These are phyloP conservation scores for Solanum paucissectum DNA, from an alignment of 257 asterid genomes.

Conservation along the genomic window DNA sequence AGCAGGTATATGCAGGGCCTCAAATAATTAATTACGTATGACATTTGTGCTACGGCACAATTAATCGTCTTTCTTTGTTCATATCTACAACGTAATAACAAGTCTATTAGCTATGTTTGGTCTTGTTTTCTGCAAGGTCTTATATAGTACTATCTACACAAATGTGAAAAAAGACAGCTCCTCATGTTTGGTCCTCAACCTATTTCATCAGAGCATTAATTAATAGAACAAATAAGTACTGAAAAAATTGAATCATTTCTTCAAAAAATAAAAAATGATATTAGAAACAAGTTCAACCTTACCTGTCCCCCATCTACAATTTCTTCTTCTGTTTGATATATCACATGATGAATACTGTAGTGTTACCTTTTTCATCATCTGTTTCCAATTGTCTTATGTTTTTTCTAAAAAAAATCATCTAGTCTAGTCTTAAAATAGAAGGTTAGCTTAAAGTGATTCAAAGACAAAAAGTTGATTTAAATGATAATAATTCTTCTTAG, in stretches of 20 bases:
- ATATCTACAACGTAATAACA: neutral
- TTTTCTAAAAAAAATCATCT: neutral
- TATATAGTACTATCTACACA: neutral
- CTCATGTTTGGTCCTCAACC: neutral
- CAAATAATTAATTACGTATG: neutral
- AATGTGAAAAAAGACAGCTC: neutral
- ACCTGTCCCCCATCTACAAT: neutral
- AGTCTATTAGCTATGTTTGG: neutral
- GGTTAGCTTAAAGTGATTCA: neutral
- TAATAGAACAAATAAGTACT: neutral
- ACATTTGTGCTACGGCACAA: neutral
- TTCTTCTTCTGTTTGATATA: neutral
- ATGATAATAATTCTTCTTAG: neutral
- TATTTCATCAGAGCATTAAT: neutral
- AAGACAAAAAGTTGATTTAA: neutral
- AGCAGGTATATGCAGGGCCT: neutral
- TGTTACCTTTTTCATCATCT: neutral
- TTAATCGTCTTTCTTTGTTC: neutral
- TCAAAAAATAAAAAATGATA: neutral
- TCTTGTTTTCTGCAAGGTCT: neutral
- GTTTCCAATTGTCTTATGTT: neutral
- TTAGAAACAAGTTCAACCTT: neutral
- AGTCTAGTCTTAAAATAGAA: neutral
- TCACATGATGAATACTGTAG: neutral
- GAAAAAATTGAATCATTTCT: neutral